Base-by-base conservation (phyloP, 179 eudicot species). In the Heliamphora ciliata region DNA sequence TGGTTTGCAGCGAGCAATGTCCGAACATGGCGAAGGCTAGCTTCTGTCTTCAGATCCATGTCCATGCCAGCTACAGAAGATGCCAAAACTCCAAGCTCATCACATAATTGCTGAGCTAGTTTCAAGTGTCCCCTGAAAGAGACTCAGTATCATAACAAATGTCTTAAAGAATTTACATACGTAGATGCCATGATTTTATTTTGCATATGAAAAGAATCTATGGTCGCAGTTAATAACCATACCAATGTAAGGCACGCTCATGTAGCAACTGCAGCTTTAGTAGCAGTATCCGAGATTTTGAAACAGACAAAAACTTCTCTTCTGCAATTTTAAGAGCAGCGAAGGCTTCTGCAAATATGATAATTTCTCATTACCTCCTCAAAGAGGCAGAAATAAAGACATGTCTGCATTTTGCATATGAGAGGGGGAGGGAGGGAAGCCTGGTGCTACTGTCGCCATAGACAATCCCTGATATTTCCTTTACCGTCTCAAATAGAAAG, bases 1-100 rank as follows among this genome's bases (percentile, higher is more conserved):
- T 96, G 99, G 56, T 94, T 91, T 69, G 98, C 95, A 31, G 97
- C 94, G 82, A 96, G 97, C 85, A 96, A 88, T 80, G 97, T 94
- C 50, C 98, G 95, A 84, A 98, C 96, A 88, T 83, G 91, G 79
- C 99, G 93, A 79, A 93, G 90, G 83, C 93, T 90, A 72, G 97
- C 92, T 93, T 96, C 97, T 64, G 91, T 88, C 86, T 96, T 96
- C 60, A 94, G 79, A 79, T 93, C 95, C 89, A 88, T 82, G 87
- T 96, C 99, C 83, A 94, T 93, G 68, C 99, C 99, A 85, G 90
- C 89, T 79, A 91, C 97, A 84, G 97, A 82, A 82, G 99, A 94
- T 73, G 98, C 93, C 88, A 96, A 84, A 73, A 88, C 95, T 83
- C 95, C 90, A 82, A 96, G 95, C 86, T 96, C 97, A 81, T 94